Conservation (phyloP, 768 basidiomycete species). For the Auricularia cornea region DNA sequence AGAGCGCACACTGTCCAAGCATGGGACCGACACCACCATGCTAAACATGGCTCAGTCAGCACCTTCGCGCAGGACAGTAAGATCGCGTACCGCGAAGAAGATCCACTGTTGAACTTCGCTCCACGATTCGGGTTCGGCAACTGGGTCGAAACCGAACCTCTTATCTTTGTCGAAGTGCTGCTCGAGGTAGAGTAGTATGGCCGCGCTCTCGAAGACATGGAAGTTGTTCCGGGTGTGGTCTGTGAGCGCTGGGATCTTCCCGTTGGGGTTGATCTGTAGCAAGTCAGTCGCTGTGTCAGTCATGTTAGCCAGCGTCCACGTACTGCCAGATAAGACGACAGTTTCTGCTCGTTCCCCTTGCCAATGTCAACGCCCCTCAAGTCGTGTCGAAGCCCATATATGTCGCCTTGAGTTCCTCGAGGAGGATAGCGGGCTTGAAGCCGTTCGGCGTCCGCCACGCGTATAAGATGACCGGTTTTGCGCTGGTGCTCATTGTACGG, state of each 20-base stretch:
- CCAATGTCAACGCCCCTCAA: conserved; percentile 14
- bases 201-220: conserved; percentile 65
- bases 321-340: conserved; percentile 61
- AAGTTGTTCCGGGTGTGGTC: conserved; percentile 58
- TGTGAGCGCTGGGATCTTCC: conserved; percentile 57
- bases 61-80: neutral
- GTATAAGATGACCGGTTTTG: conserved; percentile 31
- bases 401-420: conserved; percentile 54
- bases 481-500: neutral
- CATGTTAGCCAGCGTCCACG: conserved; percentile 33
- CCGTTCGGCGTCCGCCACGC: conserved; percentile 53
- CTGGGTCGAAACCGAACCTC: conserved; percentile 56
- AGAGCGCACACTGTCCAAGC: conserved; percentile 19
- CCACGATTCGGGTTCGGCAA: conserved; percentile 45
- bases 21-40: conserved; percentile 22
- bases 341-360: conserved; percentile 59
- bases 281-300: conserved; percentile 47
- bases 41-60: neutral
- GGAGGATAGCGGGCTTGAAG: conserved; percentile 37
- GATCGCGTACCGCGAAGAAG: conserved; percentile 49
- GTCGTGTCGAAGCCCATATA: conserved; percentile 47
- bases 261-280: conserved; percentile 24
- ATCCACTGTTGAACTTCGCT: conserved; percentile 80
- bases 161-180: conserved; percentile 75
- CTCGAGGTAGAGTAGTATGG: conserved; percentile 75